Evolutionary conservation across 192 early-diverging fungal species (phyloP), one percentile per base, ranked within the genome.

Genomic region (Coemansia umbellata): DNA sequence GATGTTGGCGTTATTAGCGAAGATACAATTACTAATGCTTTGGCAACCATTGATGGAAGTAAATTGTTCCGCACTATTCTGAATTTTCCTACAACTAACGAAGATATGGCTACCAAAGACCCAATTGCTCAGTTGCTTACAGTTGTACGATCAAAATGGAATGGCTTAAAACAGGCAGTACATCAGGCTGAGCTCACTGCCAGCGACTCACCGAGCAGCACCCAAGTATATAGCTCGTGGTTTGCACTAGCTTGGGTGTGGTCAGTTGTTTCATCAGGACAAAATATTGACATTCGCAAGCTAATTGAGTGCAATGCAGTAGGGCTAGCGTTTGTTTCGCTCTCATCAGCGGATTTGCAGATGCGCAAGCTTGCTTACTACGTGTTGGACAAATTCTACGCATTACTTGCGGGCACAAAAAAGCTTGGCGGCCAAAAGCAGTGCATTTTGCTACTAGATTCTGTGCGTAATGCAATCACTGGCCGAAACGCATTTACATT

Each of bases 311-410:
- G 37, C 53, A 63, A 68, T 8, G 60, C 65, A 3, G 37, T 49
- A 13, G 64, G 75, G 2, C 40, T 78, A 7, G 64, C 57, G n/a
- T 17, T 78, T 9, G 65, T 56, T 2, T 55, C 69, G 10, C 49
- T 78, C 24, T 66, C 75, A 5, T 72, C 75, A 15, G 53, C 55
- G 18, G 53, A 62, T 45, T 17, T 24, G 33, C 37, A 19, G 3
- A 51, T 47, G 9, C 75, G 75, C n/a, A 58, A 57, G 21, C 63
- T 78, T 17, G 75, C 69, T 14, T 78, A 67, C 45, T 72, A 39
- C 32, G 55, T 55, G 0, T 39, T 78, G 4, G 75, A 78, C 36
- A 14, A 19, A 17, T 47, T 71, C 5, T 63, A 68, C 26, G 23
- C 45, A 18, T 37, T 35, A 21, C n/a, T 72, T 7, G 23, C 36